Conservation (phyloP, 768 basidiomycete species). For the Amanita fuliginea region DNA sequence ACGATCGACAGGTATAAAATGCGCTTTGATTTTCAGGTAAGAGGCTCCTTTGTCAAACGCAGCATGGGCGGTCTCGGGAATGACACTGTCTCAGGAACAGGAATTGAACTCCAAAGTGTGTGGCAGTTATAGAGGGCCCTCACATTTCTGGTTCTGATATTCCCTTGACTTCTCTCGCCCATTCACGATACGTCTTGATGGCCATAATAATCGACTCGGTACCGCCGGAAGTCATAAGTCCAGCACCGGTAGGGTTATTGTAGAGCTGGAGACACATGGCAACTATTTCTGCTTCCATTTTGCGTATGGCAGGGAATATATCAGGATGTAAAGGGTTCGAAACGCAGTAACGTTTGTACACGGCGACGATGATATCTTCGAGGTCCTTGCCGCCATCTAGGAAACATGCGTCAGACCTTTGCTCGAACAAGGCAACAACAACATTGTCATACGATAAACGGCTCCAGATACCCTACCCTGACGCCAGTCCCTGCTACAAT, state of each 20-base stretch:
- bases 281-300: conserved; percentile 96
- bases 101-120: not conserved
- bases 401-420: not conserved
- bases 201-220: conserved; percentile 97
- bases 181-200: conserved; percentile 88
- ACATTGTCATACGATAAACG: conserved; percentile 59
- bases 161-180: conserved; percentile 77
- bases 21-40: conserved; percentile 86
- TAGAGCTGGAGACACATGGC: conserved; percentile 81
- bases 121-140: conserved; percentile 12
- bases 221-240: conserved; percentile 89
- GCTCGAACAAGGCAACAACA: not conserved
- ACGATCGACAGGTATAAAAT: conserved; percentile 72
- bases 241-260: conserved; percentile 77
- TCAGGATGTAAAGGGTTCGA: conserved; percentile 91
- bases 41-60: conserved; percentile 91
- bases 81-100: conserved; percentile 46
- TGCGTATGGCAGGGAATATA: conserved; percentile 83
- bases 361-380: conserved; percentile 66
- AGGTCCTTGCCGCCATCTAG: conserved; percentile 79
- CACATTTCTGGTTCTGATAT: conserved; percentile 92
- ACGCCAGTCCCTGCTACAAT: conserved; percentile 40
- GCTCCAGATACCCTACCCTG: conserved; percentile 75
- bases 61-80: conserved; percentile 81
- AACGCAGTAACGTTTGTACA: conserved; percentile 73